Percentiles rank a stretch among this genome's conserved stretches.
Evolutionary conservation across 2,329 filamentous ascomycete genomes (phyloP).

Genomic region (Metarhizium rileyi): DNA sequence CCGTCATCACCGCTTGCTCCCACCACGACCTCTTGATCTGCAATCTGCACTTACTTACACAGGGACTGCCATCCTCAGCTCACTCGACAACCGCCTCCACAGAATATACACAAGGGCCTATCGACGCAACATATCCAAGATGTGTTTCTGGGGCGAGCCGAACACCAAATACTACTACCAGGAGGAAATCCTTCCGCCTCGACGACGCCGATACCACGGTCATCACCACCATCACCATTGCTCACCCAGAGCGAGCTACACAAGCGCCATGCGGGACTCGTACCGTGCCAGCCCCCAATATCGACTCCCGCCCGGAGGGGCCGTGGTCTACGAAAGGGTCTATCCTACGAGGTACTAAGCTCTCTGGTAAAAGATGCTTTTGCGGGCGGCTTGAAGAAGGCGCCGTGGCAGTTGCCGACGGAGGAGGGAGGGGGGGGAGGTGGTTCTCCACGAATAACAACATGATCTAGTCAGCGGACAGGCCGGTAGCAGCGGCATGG

Average conservation of each 20-base stretch:
- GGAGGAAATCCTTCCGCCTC: conserved; percentile 41
- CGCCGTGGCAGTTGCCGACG: no score
- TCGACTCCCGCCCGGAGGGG: conserved; percentile 12
- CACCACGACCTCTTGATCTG: not conserved
- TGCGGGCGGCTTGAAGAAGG: no score
- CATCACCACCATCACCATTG: conserved; percentile 24
- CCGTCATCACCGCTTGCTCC: not conserved
- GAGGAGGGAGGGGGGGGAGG: no score
- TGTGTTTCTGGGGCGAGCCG: conserved; percentile 41
- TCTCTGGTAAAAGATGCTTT: no score
- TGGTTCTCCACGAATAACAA: no score
- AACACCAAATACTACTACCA: conserved; percentile 44
- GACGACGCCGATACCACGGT: conserved; percentile 25
- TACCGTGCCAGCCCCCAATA: conserved; percentile 28
- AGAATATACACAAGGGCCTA: no score
- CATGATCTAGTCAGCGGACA: no score
- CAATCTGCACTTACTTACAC: not conserved
- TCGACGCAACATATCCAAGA: conserved; percentile 18
- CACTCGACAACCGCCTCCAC: no score
- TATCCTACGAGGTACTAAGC: conserved; percentile 18
- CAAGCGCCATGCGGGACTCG: conserved; percentile 26
- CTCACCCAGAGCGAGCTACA: conserved; percentile 33
- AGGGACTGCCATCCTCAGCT: not conserved
- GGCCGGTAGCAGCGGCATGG: no score
- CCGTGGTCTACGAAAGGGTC: conserved; percentile 31